phyloP scores from a whole-genome alignment of 352 stramenopile species.

The Blastocystis sp. region DNA sequence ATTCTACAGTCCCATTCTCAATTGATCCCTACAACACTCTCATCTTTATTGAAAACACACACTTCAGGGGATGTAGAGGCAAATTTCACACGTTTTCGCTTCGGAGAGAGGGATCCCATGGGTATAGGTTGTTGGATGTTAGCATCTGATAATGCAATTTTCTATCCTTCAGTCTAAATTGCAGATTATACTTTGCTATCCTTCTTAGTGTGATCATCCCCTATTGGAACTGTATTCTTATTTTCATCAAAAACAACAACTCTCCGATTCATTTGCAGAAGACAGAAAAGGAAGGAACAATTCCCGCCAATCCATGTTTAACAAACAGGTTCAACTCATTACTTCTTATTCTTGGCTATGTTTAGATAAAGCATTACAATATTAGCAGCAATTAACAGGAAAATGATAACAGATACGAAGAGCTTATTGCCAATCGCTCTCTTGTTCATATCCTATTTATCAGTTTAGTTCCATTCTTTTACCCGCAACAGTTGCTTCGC shows the following conservation, averaged over 20 bases:
- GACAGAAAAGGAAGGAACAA: background rate
- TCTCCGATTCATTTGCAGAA: background rate
- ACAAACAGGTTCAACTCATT: conserved; percentile 1
- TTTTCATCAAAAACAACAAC: background rate
- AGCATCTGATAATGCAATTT: background rate
- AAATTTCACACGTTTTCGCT: conserved; percentile 40
- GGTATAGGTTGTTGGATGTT: background rate
- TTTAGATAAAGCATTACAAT: conserved; percentile 56
- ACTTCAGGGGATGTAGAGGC: background rate
- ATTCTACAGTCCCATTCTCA: background rate
- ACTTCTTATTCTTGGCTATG: conserved; percentile 48
- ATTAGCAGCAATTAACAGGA: conserved; percentile 42
- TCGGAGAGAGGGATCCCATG: background rate
- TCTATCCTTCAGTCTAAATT: background rate
- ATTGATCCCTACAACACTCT: background rate
- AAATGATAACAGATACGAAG: conserved; percentile 28
- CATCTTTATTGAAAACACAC: conserved; percentile 19
- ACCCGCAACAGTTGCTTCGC: conserved; percentile 24
- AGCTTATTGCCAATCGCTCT: conserved; percentile 51
- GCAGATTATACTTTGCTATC: background rate
- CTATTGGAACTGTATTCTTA: background rate
- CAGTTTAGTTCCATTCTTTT: background rate
- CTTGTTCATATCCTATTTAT: conserved; percentile 51
- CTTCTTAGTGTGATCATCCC: background rate
- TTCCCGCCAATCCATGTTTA: conserved; percentile 24